Evolutionary conservation across 352 stramenopile species (phyloP), one percentile per base, ranked within the genome.

Genomic region (Phytophthora melonis): DNA sequence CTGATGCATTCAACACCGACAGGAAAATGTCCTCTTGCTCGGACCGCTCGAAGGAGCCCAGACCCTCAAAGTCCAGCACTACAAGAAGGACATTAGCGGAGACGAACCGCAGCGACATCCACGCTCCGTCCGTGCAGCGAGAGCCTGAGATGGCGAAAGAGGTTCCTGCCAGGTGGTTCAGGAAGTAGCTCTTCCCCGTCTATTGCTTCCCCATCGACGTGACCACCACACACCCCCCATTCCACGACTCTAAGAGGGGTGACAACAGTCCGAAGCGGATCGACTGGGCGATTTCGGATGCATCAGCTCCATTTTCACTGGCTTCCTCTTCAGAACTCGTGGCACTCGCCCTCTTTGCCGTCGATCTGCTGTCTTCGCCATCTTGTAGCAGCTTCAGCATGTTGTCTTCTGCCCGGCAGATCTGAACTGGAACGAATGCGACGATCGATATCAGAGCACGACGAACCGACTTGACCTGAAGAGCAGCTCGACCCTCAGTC

Each of bases 1-100:
- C 73, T 0, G 86, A 80, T 0, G 86, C 83, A 34, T 95, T 95
- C 10, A 95, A 57, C 6, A 95, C 75, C 27, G 88, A 93, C 13
- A 95, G 49, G 58, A 93, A 89, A 5, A 91, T 81, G 56, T 93
- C 83, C 70, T 93, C 84, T 55, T 94, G 88, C n/a, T 93, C 86
- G 0, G 80, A 87, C 3, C 85, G 1, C 23, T 27, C 23, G 3
- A 27, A 27, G 23, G 23, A 27, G 23, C 23, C 23, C 23, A 27
- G 23, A 27, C 23, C 23, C 23, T 27, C 23, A 27, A 27, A 27
- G 23, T 27, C 23, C 23, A 27, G 23, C 23, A 27, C 23, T 4
- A 27, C 23, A 3, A 27, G 23, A 27, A 27, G 23, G 3, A 27
- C 23, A 27, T 27, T 27, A 3, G 23, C 23, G 2, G 23, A 27